A percentile compares a stretch with the other conserved stretches of the same genome.
These are phyloP conservation scores for Rhynchosporium agropyri DNA, from an alignment of 2,329 filamentous ascomycete genomes.

Conservation along the genomic window DNA sequence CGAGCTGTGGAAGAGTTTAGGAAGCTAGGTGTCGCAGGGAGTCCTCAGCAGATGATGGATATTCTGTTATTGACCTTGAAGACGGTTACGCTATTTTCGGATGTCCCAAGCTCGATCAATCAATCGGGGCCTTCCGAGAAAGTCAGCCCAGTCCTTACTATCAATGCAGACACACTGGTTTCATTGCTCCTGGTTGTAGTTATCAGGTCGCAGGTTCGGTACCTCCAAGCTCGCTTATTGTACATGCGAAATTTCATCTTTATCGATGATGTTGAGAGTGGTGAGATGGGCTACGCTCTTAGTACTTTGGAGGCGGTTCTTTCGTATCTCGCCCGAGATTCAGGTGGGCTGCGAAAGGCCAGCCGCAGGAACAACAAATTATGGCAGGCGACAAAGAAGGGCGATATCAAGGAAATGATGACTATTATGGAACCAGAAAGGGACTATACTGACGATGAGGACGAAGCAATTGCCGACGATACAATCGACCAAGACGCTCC, in stretches of 20 bases:
- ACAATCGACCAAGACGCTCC: slow-evolving; percentile 49
- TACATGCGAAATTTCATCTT: slow-evolving; percentile 99
- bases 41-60: slow-evolving; percentile 45
- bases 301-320: slow-evolving; percentile 96
- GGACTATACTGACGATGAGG: slow-evolving; percentile 38
- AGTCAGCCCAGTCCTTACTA: slow-evolving; percentile 57
- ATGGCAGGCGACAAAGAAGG: slow-evolving; percentile 84
- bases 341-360: slow-evolving; percentile 76
- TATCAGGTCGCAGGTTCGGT: slow-evolving; percentile 83
- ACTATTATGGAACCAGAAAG: slow-evolving; percentile 75
- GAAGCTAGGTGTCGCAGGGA: slow-evolving; percentile 73
- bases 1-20: slow-evolving; percentile 87
- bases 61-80: slow-evolving; percentile 61
- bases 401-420: slow-evolving; percentile 73
- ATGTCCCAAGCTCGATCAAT: slow-evolving; percentile 47
- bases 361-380: slow-evolving; percentile 83
- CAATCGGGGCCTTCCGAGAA: slow-evolving; percentile 43
- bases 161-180: slow-evolving; percentile 85
- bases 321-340: slow-evolving; percentile 82
- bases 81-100: slow-evolving; percentile 70
- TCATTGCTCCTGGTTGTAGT: slow-evolving; percentile 90
- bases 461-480: slow-evolving; percentile 48
- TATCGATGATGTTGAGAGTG: slow-evolving; percentile 94
- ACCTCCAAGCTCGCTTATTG: slow-evolving; percentile 84
- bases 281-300: slow-evolving; percentile 92